These are phyloP conservation scores for Penicillium expansum DNA, from an alignment of 2,329 filamentous ascomycete species.

Conservation along the genomic window DNA sequence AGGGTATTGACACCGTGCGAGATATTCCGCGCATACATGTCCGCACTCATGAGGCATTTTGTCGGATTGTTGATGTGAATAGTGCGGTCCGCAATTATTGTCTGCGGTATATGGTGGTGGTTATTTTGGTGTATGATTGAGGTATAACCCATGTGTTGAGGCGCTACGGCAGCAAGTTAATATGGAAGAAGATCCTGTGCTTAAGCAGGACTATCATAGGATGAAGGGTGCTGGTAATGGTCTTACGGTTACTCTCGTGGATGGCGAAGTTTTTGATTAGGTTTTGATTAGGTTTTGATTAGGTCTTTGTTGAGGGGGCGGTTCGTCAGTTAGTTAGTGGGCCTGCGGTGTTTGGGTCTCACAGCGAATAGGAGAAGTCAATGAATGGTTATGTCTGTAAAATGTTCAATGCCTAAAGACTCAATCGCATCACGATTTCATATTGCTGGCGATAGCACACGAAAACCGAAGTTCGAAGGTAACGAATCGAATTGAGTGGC, in stretches of 20 bases:
- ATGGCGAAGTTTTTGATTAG: background rate
- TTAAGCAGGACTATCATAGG: background rate
- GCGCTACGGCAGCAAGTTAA: background rate
- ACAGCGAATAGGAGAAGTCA: no score
- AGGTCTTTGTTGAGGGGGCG: background rate
- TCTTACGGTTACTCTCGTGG: no score
- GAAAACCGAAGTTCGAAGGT: background rate
- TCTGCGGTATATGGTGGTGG: background rate
- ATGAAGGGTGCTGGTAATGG: background rate
- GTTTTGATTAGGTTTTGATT: background rate
- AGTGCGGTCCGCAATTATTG: background rate
- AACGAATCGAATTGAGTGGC: background rate
- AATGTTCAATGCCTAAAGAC: no score
- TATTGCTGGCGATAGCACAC: background rate
- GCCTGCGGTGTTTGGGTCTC: no score
- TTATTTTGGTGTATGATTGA: background rate
- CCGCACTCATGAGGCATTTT: background rate
- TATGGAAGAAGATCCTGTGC: background rate
- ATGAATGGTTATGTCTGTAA: no score
- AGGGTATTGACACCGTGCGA: background rate
- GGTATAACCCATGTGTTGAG: background rate
- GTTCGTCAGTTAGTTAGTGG: background rate
- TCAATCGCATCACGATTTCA: background rate
- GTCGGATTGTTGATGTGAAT: background rate
- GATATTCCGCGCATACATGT: background rate